Base-by-base conservation (phyloP, 495 filamentous ascomycete genomes). In the Lasiosphaeris hirsuta region DNA sequence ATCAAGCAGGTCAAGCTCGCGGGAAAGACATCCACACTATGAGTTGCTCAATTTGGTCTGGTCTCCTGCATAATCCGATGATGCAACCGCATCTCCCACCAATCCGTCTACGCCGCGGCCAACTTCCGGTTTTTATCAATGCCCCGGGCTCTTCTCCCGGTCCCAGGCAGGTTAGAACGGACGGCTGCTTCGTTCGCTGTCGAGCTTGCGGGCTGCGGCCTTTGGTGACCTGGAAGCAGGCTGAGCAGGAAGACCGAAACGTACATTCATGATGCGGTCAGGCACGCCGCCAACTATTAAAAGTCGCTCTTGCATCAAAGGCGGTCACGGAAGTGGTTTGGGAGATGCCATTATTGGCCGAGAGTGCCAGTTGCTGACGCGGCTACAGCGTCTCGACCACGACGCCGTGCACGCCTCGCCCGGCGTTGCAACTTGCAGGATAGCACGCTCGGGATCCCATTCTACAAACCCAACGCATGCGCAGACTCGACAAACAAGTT, bases 11-110 rank as follows among this genome's bases (percentile, higher is more conserved):
- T 44, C 18, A 19, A 53, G 10, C 14, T 14, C 41, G 17, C 14
- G 41, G 41, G 0, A 18, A 43, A 43, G 8, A 45, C 10, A 10
- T 23, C 11, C 42, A 4, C 18, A 23, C 43, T 15, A 43, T 19
- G 38, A 48, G 17, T 37, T 60, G 51, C 58, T 49, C 33, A 51
- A 60, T 60, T 51, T 3, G 45, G 58, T 10, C 23, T 54, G 51
- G 51, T 45, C 45, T 47, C 51, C 18, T 54, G 51, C 51, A 52
- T 19, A 46, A 48, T 3, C 23, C 44, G 36, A 14, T 14, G 48
- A 58, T 51, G 58, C 39, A 45, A 48, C 42, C 43, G 35, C 23
- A 38, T 13, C 35, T 49, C 47, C 56, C 30, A 50, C 58, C 58
- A 60, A 60, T 58, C 49, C 49, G 49, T 37, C 49, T 34, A 17